These are phyloP conservation scores for Hebeloma cylindrosporum DNA, from an alignment of 768 basidiomycete genomes.

Conservation along the genomic window DNA sequence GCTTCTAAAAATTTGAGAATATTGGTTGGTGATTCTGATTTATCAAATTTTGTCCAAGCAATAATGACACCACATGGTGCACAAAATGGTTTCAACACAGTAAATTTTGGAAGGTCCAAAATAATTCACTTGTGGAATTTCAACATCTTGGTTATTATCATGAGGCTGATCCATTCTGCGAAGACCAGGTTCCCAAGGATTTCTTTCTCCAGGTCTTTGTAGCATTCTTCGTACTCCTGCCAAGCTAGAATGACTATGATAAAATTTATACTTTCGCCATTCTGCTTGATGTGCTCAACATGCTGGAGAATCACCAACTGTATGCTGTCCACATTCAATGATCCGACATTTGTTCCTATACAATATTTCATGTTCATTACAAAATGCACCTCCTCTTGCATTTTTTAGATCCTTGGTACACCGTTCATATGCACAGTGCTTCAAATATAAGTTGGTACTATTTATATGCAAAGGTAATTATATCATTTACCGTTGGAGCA, in stretches of 20 bases:
- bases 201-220: background rate
- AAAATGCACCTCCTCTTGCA: conserved; percentile 14
- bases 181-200: background rate
- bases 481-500: background rate
- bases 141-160: conserved; percentile 16
- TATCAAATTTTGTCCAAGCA: conserved; percentile 30
- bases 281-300: background rate
- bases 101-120: conserved; percentile 21
- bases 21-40: conserved; percentile 27
- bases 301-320: background rate
- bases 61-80: conserved; percentile 28
- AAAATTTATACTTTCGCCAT: conserved; percentile 1
- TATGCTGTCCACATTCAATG: background rate
- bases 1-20: too few relatives aligned
- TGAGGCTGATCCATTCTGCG: too few relatives aligned
- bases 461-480: too few relatives aligned
- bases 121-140: conserved; percentile 14
- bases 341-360: conserved; percentile 9
- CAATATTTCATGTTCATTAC: conserved; percentile 1
- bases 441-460: background rate
- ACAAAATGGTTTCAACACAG: conserved; percentile 32
- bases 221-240: background rate
- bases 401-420: conserved; percentile 13
- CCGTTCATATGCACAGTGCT: conserved; percentile 15
- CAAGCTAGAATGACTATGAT: background rate